Base-by-base conservation (phyloP, 805 yeast genomes). In the Kurtzmaniella cleridarum region DNA sequence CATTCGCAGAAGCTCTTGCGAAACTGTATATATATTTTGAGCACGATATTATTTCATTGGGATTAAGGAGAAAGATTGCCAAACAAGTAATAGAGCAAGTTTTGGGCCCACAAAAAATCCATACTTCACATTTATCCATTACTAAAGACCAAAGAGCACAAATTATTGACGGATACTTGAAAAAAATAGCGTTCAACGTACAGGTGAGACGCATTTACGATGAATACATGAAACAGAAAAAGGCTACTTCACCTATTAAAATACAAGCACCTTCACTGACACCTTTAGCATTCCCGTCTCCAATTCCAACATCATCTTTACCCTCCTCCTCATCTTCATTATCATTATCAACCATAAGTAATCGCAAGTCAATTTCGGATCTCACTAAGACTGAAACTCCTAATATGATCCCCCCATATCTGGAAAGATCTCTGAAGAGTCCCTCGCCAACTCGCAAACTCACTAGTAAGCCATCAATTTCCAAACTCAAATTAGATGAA, bases 141-240 rank as follows among this genome's bases (percentile, higher is more conserved):
- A 37, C 53, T 1, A 49, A 55, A 26, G 74, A 68, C 34, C 57
- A 78, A 34, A 62, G 52, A 35, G 47, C 71, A 0, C 34, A 43
- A 12, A 73, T 81, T 23, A 73, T 82, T 12, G 42, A 60, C 18
- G 55, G 54, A 8, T 83, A 77, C 51, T 59, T 81, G 24, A 62
- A 59, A 15, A 69, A 61, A 34, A 49, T 82, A 35, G 84, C 85
- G 12, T 71, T 77, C 38, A 69, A 75, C 40, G 76, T 81, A 12
- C 90, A 83, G 57, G 75, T 80, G n/a, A 76, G 75, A 9, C 59
- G 90, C 35, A 73, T 83, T 9, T 81, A 73, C 55, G 74, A 72
- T 18, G 61, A 55, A 40, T 51, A 52, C 37, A 30, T 54, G 11
- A 57, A 52, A 38, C 43, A 44, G 12, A 36, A 36, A 16, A 36